Percentiles rank a stretch among this genome's conserved stretches.
phyloP scores from a whole-genome alignment of 257 asterid genomes.

The Jaltomata sinuosa region DNA sequence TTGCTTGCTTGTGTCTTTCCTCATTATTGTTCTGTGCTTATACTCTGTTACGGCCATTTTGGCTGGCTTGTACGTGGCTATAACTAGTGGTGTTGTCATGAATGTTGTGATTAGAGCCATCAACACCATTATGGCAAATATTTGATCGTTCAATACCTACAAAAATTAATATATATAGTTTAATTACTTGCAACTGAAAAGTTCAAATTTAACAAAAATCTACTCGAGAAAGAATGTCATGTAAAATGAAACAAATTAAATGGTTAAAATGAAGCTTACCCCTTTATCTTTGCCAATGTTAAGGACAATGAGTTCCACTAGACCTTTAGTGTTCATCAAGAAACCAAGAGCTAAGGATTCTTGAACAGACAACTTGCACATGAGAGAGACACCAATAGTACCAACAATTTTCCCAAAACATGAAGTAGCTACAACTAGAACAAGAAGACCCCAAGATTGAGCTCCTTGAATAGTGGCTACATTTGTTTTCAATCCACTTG shows the following conservation, averaged over 20 bases:
- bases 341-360: slow-evolving; percentile 46
- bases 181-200: neutral
- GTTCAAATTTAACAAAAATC: neutral
- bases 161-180: neutral
- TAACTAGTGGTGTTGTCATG: slow-evolving; percentile 38
- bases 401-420: slow-evolving; percentile 43
- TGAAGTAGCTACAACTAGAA: slow-evolving; percentile 30
- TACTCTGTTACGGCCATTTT: slow-evolving; percentile 23
- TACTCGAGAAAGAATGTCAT: neutral
- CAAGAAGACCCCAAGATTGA: slow-evolving; percentile 47
- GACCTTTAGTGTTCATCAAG: slow-evolving; percentile 46
- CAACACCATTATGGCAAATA: slow-evolving; percentile 13
- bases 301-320: slow-evolving; percentile 21
- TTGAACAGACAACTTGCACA: slow-evolving; percentile 27
- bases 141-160: slow-evolving; percentile 47
- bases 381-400: slow-evolving; percentile 22
- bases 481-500: neutral
- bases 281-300: slow-evolving; percentile 36
- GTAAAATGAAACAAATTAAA: neutral
- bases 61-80: slow-evolving; percentile 39
- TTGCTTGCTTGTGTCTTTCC: slow-evolving; percentile 15
- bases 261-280: slow-evolving; percentile 6
- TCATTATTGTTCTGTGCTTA: slow-evolving; percentile 31
- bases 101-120: slow-evolving; percentile 11
- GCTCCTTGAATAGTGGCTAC: neutral